phyloP scores from a whole-genome alignment of 2,329 filamentous ascomycete species.

The Clathrospora elynae region DNA sequence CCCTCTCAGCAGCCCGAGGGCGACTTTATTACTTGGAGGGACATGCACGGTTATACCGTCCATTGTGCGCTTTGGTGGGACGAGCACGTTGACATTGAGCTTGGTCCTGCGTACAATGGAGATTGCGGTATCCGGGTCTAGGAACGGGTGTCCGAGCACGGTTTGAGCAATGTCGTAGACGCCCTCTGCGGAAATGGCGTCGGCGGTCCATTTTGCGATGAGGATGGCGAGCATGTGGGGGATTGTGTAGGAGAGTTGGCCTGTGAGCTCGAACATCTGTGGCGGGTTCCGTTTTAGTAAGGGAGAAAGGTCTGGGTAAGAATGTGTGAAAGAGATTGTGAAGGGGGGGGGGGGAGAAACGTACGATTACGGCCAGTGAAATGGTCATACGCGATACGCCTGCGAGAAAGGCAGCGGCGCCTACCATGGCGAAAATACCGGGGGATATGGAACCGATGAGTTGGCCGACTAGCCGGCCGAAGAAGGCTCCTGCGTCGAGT shows the following conservation, averaged over 20 bases:
- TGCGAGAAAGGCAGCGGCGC: constrained; percentile 63
- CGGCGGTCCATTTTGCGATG: constrained; percentile 64
- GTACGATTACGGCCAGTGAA: constrained; percentile 59
- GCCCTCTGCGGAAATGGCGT: constrained; percentile 58
- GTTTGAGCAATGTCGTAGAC: constrained; percentile 66
- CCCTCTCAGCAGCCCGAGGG: constrained; percentile 47
- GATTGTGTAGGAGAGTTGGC: constrained; percentile 62
- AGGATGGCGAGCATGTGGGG: constrained; percentile 66
- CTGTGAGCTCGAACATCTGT: constrained; percentile 63
- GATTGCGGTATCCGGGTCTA: constrained; percentile 59
- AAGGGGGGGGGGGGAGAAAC: neutral
- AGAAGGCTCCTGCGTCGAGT: constrained; percentile 62
- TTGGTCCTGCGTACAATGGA: constrained; percentile 49
- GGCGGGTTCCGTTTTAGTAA: neutral
- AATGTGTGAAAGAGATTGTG: too few relatives aligned
- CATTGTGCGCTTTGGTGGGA: constrained; percentile 62
- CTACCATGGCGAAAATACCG: constrained; percentile 65
- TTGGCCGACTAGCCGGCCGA: constrained; percentile 60
- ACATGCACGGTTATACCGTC: constrained; percentile 60
- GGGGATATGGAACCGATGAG: constrained; percentile 55
- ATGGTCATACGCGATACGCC: constrained; percentile 65
- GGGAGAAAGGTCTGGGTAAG: too few relatives aligned
- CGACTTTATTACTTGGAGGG: constrained; percentile 52
- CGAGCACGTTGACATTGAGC: constrained; percentile 53
- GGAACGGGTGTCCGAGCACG: constrained; percentile 63